phyloP scores from a whole-genome alignment of 108 stramenopile genomes.

The Aurantiochytrium sp. region DNA sequence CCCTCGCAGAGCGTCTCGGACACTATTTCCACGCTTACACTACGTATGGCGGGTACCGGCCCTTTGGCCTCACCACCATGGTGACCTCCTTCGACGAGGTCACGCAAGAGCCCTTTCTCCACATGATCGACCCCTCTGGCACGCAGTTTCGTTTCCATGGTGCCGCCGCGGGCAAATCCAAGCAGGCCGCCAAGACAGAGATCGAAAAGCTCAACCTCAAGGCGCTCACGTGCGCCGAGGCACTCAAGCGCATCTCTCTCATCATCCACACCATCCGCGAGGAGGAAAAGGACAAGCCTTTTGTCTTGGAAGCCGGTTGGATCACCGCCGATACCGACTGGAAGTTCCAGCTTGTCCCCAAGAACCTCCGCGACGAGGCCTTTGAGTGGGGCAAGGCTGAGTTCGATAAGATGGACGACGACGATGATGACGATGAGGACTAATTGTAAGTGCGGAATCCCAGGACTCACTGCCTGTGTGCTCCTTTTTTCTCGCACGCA shows the following conservation, averaged over 20 bases:
- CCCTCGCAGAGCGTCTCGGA: slow-evolving; percentile 76
- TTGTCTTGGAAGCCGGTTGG: slow-evolving; percentile 94
- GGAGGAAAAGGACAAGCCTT: slow-evolving; percentile 90
- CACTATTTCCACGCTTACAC: slow-evolving; percentile 96
- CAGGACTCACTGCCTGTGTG: too few species aligned
- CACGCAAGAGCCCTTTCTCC: slow-evolving; percentile 63
- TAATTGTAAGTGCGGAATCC: background rate
- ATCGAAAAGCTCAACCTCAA: slow-evolving; percentile 72
- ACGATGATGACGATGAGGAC: slow-evolving; percentile 64
- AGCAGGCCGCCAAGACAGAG: slow-evolving; percentile 96
- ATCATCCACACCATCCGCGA: slow-evolving; percentile 84
- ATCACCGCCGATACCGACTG: slow-evolving; percentile 73
- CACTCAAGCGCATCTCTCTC: slow-evolving; percentile 84
- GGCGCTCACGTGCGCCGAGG: slow-evolving; percentile 61
- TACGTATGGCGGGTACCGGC: slow-evolving; percentile 82
- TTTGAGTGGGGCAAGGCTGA: slow-evolving; percentile 76
- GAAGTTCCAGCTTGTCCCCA: slow-evolving; percentile 77
- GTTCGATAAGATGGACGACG: slow-evolving; percentile 74
- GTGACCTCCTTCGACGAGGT: slow-evolving; percentile 83
- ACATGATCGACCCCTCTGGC: slow-evolving; percentile 90
- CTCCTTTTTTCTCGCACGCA: too few species aligned
- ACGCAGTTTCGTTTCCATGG: slow-evolving; percentile 73
- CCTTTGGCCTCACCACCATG: slow-evolving; percentile 81
- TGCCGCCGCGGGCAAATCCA: slow-evolving; percentile 89
- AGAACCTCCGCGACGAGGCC: slow-evolving; percentile 62